These are phyloP conservation scores for Pseudozyma pruni DNA, from an alignment of 1,284 basidiomycete species.

Conservation along the genomic window DNA sequence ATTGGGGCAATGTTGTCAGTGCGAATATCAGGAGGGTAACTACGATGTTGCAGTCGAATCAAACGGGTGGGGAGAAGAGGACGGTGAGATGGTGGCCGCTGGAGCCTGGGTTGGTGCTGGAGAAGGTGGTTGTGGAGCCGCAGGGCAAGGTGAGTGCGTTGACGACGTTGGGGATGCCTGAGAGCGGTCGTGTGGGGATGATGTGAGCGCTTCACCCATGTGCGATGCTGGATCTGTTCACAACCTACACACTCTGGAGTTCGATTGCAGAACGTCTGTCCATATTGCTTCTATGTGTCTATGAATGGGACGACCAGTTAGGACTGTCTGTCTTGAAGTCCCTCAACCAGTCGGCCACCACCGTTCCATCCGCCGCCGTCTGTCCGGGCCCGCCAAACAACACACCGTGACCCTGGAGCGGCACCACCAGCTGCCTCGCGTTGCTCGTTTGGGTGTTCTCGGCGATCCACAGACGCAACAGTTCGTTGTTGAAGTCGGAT, in stretches of 20 bases:
- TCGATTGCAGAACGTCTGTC: background rate
- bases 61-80: background rate
- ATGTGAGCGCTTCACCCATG: background rate
- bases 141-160: background rate
- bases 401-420: conserved; percentile 16
- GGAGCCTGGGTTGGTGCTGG: conserved; percentile 28
- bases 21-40: conserved; percentile 31
- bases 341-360: conserved; percentile 26
- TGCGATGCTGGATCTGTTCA: background rate
- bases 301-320: conserved; percentile 24
- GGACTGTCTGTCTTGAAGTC: conserved; percentile 36
- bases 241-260: background rate
- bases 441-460: conserved; percentile 19
- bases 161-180: conserved; percentile 24
- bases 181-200: conserved; percentile 19
- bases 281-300: background rate
- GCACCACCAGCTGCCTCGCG: conserved; percentile 24
- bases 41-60: conserved; percentile 4
- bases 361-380: conserved; percentile 24
- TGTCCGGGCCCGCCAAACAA: conserved; percentile 22
- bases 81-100: conserved; percentile 31
- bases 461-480: conserved; percentile 13
- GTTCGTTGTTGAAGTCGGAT: conserved; percentile 10
- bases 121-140: conserved; percentile 29
- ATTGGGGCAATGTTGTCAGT: conserved; percentile 34